Base-by-base conservation (phyloP, 73 alveolate species). In the Urostyla sp. region DNA sequence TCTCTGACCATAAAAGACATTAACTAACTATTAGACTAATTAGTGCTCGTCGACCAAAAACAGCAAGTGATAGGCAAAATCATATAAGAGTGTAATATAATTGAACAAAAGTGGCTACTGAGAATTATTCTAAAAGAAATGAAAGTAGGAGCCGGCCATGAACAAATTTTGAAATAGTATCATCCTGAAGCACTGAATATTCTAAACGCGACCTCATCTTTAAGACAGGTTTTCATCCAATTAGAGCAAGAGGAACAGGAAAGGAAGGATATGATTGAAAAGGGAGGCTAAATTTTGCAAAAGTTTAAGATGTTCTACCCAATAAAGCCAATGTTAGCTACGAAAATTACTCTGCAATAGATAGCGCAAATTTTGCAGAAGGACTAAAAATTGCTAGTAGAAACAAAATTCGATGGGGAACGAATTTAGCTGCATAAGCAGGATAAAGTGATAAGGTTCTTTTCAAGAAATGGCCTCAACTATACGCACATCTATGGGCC, bases 371-470 rank as follows among this genome's bases (percentile, higher is more conserved):
- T 90, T 45, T 81, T 90, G 44, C 73, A 51, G 23, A 60, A 44
- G 27, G 63, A 81, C 46, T 94, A 91, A 0, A 88, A 67, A 44
- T 92, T 94, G 8, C 31, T 91, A 60, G 93, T 96, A 0, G 99
- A 96, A 86, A 96, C 98, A 40, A 96, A 96, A 91, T 95, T 67
- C 84, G 99, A 96, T 87, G 99, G 99, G 8, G 99, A 96, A 75
- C 84, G 99, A 87, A 95, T 96, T 0, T 91, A 96, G 75, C 91
- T 98, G 57, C 99, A 96, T 91, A 63, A 90, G 67, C 66, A 87
- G 50, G 98, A 88, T 46, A 87, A 87, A 21, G 91, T 90, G 31
- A 90, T 95, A 10, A 81, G 90, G 59, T 96, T 93, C 75, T 96
- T 87, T 67, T 89, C 98, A 0, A 90, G 99, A 84, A 95, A 96